A percentile compares a stretch with the other conserved stretches of the same genome.
Evolutionary conservation across 176 grass and related monocot genomes (phyloP).

Genomic region (Microstegium vimineum): DNA sequence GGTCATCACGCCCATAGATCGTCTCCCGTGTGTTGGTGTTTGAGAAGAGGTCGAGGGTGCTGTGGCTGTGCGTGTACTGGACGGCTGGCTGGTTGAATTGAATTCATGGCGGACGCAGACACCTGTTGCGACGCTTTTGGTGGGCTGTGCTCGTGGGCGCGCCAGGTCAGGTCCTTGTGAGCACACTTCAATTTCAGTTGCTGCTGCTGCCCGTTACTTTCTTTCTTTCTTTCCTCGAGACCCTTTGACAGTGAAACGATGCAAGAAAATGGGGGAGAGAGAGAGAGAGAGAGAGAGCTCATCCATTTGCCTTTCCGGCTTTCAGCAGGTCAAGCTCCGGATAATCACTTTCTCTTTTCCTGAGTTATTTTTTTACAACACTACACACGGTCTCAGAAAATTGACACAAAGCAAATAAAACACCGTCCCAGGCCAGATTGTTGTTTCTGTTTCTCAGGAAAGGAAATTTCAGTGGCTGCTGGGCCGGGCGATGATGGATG

Average conservation of each 20-base stretch:
- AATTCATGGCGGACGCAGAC: neutral
- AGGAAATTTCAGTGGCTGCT: too few species aligned
- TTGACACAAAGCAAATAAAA: neutral
- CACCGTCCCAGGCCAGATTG: too few species aligned
- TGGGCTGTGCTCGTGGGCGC: neutral
- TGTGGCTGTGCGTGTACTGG: too few species aligned
- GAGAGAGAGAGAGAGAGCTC: neutral
- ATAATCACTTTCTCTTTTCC: neutral
- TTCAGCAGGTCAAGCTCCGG: neutral
- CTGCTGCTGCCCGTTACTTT: neutral
- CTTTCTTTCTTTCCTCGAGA: too few species aligned
- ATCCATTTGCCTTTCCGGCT: neutral
- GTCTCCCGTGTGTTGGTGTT: neutral
- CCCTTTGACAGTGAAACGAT: neutral
- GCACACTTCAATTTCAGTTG: neutral
- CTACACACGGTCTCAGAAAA: neutral
- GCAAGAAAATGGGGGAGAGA: neutral
- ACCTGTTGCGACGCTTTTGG: neutral
- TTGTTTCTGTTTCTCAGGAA: too few species aligned
- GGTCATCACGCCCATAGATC: neutral
- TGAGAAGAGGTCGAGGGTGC: neutral
- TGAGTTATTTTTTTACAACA: neutral
- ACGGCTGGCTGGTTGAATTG: neutral
- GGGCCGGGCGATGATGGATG: too few species aligned
- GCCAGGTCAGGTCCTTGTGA: neutral